These are phyloP conservation scores for Sideroxylon spinosum DNA, from an alignment of 179 eudicot species.

Conservation along the genomic window DNA sequence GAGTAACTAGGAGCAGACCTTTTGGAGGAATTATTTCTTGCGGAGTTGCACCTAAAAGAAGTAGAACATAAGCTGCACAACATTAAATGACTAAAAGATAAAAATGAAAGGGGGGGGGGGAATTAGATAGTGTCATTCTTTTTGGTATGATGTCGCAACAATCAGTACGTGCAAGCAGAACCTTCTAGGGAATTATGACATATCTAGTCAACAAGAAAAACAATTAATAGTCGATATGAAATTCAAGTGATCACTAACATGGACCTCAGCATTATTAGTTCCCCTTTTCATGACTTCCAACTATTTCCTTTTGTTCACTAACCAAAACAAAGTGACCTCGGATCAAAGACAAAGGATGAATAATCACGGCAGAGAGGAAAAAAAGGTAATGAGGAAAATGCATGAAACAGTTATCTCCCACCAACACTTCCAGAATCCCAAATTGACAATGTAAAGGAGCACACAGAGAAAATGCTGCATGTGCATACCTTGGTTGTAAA, in stretches of 20 bases:
- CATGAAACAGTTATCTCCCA: neutral
- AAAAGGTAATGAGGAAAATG: neutral
- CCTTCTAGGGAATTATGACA: neutral
- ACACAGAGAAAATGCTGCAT: too few species aligned
- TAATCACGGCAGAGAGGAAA: constrained; percentile 4
- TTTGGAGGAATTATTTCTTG: constrained; percentile 67
- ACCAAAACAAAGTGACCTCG: neutral
- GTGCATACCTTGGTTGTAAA: too few species aligned
- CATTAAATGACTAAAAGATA: constrained; percentile 6
- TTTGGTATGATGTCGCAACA: neutral
- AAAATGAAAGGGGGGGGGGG: neutral
- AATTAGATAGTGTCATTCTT: neutral
- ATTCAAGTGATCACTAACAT: neutral
- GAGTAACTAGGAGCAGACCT: constrained; percentile 79
- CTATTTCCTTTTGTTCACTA: neutral
- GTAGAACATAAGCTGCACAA: constrained; percentile 10
- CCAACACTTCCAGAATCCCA: neutral
- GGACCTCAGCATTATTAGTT: neutral
- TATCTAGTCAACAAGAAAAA: neutral
- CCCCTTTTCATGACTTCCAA: neutral
- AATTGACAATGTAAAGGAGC: neutral
- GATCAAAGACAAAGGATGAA: neutral
- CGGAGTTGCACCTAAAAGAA: constrained; percentile 38
- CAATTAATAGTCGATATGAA: neutral
- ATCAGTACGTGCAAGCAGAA: neutral